Percentiles rank a stretch among this genome's conserved stretches.
Conservation (phyloP, 2,329 filamentous ascomycete genomes). For the Phaeosphaeria sp. region DNA sequence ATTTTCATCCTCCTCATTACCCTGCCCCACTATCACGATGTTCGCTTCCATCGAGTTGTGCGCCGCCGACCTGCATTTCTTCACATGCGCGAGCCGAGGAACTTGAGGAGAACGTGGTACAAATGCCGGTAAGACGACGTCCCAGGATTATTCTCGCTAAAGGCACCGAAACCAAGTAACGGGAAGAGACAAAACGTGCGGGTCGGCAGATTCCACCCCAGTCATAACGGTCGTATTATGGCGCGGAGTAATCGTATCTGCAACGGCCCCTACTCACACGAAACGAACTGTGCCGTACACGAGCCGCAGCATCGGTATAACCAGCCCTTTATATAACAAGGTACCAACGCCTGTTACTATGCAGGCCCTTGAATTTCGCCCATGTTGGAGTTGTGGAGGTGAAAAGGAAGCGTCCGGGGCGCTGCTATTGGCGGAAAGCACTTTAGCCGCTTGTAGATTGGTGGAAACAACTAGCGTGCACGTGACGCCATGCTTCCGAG, state of each 20-base stretch:
- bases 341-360: neutral
- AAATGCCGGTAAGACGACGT: conserved; percentile 14
- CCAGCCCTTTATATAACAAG: conserved; percentile 2
- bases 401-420: conserved; percentile 1
- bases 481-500: conserved; percentile 15
- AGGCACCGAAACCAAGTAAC: conserved; percentile 14
- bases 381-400: neutral
- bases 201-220: conserved; percentile 15
- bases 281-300: conserved; percentile 1
- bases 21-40: conserved; percentile 1
- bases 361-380: conserved; percentile 8
- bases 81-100: neutral
- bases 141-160: conserved; percentile 21
- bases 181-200: conserved; percentile 10
- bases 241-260: conserved; percentile 6
- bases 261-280: conserved; percentile 2
- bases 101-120: conserved; percentile 6
- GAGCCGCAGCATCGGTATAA: conserved; percentile 1
- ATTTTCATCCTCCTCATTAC: neutral
- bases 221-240: conserved; percentile 21
- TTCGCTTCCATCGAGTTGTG: neutral
- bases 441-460: conserved; percentile 23
- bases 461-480: conserved; percentile 19
- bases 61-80: neutral
- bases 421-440: conserved; percentile 8